phyloP scores from a whole-genome alignment of 2,329 filamentous ascomycete species.

The Exophiala dermatitidis region DNA sequence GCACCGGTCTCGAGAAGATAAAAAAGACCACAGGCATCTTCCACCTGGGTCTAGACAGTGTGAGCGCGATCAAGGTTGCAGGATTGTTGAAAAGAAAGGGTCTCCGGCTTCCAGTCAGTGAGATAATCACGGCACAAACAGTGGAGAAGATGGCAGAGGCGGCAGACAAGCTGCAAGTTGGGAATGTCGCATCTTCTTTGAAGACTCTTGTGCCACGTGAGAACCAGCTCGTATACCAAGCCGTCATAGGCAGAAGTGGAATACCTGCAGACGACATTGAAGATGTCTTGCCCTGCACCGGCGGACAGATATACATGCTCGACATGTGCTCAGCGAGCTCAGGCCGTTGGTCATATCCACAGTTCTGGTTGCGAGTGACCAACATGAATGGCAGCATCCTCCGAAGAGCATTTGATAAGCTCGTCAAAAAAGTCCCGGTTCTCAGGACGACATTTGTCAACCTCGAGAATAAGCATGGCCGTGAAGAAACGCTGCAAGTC shows the following conservation, averaged over 20 bases:
- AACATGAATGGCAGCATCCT: constrained; percentile 41
- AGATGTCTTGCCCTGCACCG: constrained; percentile 58
- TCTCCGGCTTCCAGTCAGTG: constrained; percentile 59
- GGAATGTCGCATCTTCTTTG: not conserved
- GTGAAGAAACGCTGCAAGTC: constrained; percentile 21
- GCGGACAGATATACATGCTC: constrained; percentile 77
- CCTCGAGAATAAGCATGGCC: constrained; percentile 16
- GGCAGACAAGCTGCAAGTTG: not conserved
- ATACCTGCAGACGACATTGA: constrained; percentile 47
- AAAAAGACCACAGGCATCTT: constrained; percentile 60
- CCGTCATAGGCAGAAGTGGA: constrained; percentile 23
- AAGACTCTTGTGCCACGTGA: not conserved
- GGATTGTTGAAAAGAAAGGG: constrained; percentile 59
- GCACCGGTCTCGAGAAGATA: constrained; percentile 53
- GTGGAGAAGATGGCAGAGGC: constrained; percentile 55
- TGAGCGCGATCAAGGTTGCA: constrained; percentile 79
- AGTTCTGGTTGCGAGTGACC: constrained; percentile 56
- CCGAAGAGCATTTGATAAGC: constrained; percentile 52
- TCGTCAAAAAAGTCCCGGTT: constrained; percentile 54
- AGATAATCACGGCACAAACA: constrained; percentile 61
- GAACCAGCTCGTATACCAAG: not conserved
- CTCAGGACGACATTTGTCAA: constrained; percentile 61
- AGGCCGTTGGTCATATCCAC: constrained; percentile 64
- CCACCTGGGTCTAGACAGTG: constrained; percentile 82
- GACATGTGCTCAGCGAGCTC: constrained; percentile 63